Conservation (phyloP, 768 basidiomycete genomes). For the Boletus rex-veris region DNA sequence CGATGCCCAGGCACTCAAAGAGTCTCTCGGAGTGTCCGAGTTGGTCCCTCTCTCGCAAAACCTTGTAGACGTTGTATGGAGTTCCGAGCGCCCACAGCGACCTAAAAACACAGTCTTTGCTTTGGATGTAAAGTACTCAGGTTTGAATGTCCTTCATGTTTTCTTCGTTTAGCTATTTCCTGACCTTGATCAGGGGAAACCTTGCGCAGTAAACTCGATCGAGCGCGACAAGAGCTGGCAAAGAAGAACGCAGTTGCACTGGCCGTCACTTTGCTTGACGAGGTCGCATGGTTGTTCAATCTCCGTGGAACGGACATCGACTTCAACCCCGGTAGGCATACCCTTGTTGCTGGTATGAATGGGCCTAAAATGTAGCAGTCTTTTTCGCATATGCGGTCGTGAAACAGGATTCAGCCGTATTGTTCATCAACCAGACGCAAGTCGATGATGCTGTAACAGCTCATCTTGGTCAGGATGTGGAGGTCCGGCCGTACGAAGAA, state of each 20-base stretch:
- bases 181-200: slow-evolving; percentile 46
- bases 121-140: slow-evolving; percentile 73
- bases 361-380: slow-evolving; percentile 41
- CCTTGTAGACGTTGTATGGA: slow-evolving; percentile 80
- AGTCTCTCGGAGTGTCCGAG: slow-evolving; percentile 56
- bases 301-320: slow-evolving; percentile 89
- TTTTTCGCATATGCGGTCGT: slow-evolving; percentile 92
- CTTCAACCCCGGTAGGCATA: slow-evolving; percentile 64
- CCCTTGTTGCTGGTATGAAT: background rate
- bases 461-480: slow-evolving; percentile 57
- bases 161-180: background rate
- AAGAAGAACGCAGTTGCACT: slow-evolving; percentile 55
- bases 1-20: slow-evolving; percentile 62
- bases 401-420: slow-evolving; percentile 48
- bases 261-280: slow-evolving; percentile 87
- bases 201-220: slow-evolving; percentile 61
- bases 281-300: slow-evolving; percentile 93
- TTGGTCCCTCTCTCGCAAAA: slow-evolving; percentile 69
- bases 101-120: slow-evolving; percentile 66
- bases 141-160: slow-evolving; percentile 28
- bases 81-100: slow-evolving; percentile 56
- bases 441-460: slow-evolving; percentile 38
- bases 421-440: slow-evolving; percentile 66
- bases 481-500: slow-evolving; percentile 64
- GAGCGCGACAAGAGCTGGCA: slow-evolving; percentile 62